These are phyloP conservation scores for Tetraselmis striata DNA, from an alignment of 139 green algal genomes.

Conservation along the genomic window DNA sequence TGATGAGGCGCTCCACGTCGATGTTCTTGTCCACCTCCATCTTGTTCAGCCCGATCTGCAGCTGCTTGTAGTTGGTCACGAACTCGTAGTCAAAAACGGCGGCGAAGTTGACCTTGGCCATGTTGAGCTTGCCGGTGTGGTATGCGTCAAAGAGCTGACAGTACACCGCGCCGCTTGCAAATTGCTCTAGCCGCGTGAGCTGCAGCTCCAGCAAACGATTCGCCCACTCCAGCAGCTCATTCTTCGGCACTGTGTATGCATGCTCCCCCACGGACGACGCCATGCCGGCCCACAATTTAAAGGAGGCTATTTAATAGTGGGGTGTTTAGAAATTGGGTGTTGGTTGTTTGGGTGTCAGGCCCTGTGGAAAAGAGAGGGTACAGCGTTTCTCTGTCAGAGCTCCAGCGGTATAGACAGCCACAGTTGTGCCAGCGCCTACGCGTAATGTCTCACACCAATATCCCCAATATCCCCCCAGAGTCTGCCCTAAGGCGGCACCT, in stretches of 20 bases:
- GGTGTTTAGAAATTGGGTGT: too few species aligned
- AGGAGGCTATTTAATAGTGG: too few species aligned
- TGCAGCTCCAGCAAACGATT: not conserved
- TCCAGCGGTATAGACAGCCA: too few species aligned
- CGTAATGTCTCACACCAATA: too few species aligned
- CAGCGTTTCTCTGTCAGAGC: too few species aligned
- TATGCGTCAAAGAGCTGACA: not conserved
- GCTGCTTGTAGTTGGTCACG: conserved; percentile 52
- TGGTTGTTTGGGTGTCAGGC: too few species aligned
- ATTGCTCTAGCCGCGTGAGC: not conserved
- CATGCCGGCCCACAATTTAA: too few species aligned
- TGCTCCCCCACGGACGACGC: too few species aligned
- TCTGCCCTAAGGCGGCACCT: too few species aligned
- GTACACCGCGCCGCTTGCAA: not conserved
- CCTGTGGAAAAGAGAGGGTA: too few species aligned
- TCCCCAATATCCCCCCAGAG: too few species aligned
- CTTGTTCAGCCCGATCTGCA: conserved; percentile 38
- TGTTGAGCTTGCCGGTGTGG: not conserved
- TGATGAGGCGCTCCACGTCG: conserved; percentile 34
- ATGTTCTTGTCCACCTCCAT: conserved; percentile 39
- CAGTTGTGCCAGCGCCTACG: too few species aligned
- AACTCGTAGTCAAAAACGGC: conserved; percentile 47
- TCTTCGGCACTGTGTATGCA: not conserved
- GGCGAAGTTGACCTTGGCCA: conserved; percentile 46
- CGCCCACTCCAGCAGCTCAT: not conserved